These are phyloP conservation scores for Fusarium abutilonis DNA, from an alignment of 2,329 filamentous ascomycete species.

Conservation along the genomic window DNA sequence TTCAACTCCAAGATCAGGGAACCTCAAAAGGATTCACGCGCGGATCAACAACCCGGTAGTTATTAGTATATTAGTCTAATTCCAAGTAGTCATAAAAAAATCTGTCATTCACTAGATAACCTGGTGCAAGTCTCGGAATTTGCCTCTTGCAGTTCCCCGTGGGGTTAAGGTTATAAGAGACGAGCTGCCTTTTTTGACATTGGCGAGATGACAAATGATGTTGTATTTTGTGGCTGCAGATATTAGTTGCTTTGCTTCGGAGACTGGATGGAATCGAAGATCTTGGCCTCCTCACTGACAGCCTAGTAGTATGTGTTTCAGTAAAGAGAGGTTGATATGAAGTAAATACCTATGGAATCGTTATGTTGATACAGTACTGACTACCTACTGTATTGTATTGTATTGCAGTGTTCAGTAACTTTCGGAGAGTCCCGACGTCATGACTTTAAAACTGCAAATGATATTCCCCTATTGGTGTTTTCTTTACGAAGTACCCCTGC, in stretches of 20 bases:
- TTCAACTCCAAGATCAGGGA: conserved; percentile 3
- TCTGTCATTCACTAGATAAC: conserved; percentile 7
- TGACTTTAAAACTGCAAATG: neutral
- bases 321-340: no score
- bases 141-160: conserved; percentile 21
- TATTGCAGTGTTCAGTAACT: conserved; percentile 16
- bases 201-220: conserved; percentile 10
- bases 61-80: neutral
- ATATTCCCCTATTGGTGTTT: neutral
- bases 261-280: no score
- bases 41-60: neutral
- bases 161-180: conserved; percentile 18
- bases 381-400: no score
- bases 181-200: conserved; percentile 27
- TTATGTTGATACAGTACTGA: no score
- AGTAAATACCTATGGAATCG: no score
- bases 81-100: conserved; percentile 6
- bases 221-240: conserved; percentile 16
- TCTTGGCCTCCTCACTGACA: neutral
- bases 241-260: neutral
- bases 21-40: no score
- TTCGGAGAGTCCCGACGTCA: conserved; percentile 3
- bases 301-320: no score
- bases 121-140: neutral
- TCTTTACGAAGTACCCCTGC: neutral